These are phyloP conservation scores for Xylariaceae sp. DNA, from an alignment of 2,329 filamentous ascomycete species.

Conservation along the genomic window DNA sequence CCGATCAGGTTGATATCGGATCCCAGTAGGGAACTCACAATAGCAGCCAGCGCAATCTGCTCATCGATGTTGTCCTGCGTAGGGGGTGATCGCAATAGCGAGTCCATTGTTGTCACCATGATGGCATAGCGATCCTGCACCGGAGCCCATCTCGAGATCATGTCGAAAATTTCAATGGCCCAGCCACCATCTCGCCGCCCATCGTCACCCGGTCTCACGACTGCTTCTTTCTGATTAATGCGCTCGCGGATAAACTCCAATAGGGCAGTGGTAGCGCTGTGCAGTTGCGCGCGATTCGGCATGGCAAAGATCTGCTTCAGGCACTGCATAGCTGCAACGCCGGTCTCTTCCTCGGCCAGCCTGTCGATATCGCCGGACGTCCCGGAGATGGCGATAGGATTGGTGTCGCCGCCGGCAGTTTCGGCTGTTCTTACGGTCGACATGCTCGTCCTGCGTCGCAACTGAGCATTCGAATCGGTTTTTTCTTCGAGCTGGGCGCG, in stretches of 20 bases:
- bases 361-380: slow-evolving; percentile 84
- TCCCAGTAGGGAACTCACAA: slow-evolving; percentile 76
- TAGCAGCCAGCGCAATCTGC: slow-evolving; percentile 68
- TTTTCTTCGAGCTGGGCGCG: slow-evolving; percentile 64
- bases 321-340: slow-evolving; percentile 76
- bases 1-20: slow-evolving; percentile 93
- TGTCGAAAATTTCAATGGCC: slow-evolving; percentile 75
- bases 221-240: slow-evolving; percentile 45
- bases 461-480: slow-evolving; percentile 56
- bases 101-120: slow-evolving; percentile 74
- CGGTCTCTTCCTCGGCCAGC: slow-evolving; percentile 82
- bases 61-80: slow-evolving; percentile 66
- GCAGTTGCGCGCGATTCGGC: slow-evolving; percentile 76
- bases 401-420: slow-evolving; percentile 55
- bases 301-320: slow-evolving; percentile 79
- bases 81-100: slow-evolving; percentile 61
- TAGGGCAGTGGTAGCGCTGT: slow-evolving; percentile 66
- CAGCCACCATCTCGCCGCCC: slow-evolving; percentile 56
- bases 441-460: slow-evolving; percentile 68
- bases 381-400: slow-evolving; percentile 67
- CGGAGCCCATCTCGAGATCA: slow-evolving; percentile 80
- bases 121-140: slow-evolving; percentile 94
- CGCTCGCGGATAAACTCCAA: slow-evolving; percentile 67
- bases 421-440: slow-evolving; percentile 71
- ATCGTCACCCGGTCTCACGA: slow-evolving; percentile 46